A percentile compares a stretch with the other conserved stretches of the same genome.
phyloP scores from a whole-genome alignment of 192 early-diverging fungal species.

The Entomortierella beljakovae region DNA sequence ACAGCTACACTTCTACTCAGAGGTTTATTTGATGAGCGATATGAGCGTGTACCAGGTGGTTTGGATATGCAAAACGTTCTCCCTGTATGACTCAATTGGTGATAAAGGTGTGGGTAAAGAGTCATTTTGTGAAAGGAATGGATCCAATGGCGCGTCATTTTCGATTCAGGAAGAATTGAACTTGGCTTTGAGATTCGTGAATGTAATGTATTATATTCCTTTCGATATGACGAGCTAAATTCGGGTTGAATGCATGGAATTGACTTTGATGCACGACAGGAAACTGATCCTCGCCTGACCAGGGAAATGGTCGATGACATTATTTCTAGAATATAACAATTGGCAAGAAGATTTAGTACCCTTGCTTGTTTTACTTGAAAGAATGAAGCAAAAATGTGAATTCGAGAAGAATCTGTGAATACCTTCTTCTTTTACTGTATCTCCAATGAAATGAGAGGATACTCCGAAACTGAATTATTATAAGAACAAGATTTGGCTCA shows the following conservation, averaged over 20 bases:
- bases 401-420: too few relatives aligned
- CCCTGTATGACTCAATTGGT: background rate
- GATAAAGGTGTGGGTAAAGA: constrained; percentile 22
- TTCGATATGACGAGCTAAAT: constrained; percentile 2
- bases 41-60: background rate
- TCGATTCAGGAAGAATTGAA: constrained; percentile 15
- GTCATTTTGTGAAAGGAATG: constrained; percentile 47
- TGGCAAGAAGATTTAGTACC: too few relatives aligned
- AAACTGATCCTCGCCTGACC: constrained; percentile 26
- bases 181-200: background rate
- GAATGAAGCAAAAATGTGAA: too few relatives aligned
- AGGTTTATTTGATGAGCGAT: constrained; percentile 1
- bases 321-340: too few relatives aligned
- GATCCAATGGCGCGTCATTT: constrained; percentile 51
- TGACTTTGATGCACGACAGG: background rate
- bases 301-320: constrained; percentile 41
- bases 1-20: background rate
- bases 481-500: too few relatives aligned
- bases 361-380: too few relatives aligned
- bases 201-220: too few relatives aligned
- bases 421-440: too few relatives aligned
- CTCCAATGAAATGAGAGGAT: too few relatives aligned
- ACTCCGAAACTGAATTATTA: too few relatives aligned
- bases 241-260: background rate
- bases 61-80: background rate